Evolutionary conservation across 345 rosid genomes (phyloP).

Genomic region (Tarenaya hassleriana): DNA sequence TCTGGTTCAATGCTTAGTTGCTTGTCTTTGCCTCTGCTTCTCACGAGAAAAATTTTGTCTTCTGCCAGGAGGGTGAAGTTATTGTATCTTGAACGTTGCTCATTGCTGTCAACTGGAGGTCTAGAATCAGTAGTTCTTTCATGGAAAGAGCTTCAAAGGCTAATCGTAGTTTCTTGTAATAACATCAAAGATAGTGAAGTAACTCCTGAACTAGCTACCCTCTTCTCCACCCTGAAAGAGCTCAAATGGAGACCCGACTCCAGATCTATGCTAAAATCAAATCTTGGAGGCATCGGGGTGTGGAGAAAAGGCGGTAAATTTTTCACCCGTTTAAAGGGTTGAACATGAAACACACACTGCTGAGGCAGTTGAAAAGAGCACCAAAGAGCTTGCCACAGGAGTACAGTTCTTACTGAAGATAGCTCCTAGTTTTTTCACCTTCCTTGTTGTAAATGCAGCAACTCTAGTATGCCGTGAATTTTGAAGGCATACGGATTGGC

Average conservation of each 20-base stretch:
- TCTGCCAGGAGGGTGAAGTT: conserved; percentile 46
- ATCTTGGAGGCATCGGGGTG: conserved; percentile 46
- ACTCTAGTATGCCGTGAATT: conserved; percentile 11
- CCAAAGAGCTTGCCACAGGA: too few species aligned
- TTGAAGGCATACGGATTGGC: conserved; percentile 14
- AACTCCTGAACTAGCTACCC: conserved; percentile 41
- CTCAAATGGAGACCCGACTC: conserved; percentile 68
- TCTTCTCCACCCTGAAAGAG: conserved; percentile 54
- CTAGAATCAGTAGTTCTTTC: conserved; percentile 43
- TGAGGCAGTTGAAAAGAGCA: not conserved
- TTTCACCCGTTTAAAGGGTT: conserved; percentile 37
- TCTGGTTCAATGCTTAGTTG: not conserved
- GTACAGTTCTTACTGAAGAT: conserved; percentile 3
- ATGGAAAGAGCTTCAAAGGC: conserved; percentile 46
- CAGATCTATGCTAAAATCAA: conserved; percentile 38
- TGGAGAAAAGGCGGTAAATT: conserved; percentile 51
- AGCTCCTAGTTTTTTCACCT: not conserved
- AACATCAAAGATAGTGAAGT: conserved; percentile 47
- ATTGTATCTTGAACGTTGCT: conserved; percentile 51
- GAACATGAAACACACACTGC: conserved; percentile 6
- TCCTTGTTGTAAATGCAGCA: conserved; percentile 20
- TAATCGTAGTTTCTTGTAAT: conserved; percentile 44
- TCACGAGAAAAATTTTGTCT: conserved; percentile 9
- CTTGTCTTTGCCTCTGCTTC: not conserved
- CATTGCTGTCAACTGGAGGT: conserved; percentile 49